phyloP scores from a whole-genome alignment of 1,284 basidiomycete species.

The Wallemia ichthyophaga region DNA sequence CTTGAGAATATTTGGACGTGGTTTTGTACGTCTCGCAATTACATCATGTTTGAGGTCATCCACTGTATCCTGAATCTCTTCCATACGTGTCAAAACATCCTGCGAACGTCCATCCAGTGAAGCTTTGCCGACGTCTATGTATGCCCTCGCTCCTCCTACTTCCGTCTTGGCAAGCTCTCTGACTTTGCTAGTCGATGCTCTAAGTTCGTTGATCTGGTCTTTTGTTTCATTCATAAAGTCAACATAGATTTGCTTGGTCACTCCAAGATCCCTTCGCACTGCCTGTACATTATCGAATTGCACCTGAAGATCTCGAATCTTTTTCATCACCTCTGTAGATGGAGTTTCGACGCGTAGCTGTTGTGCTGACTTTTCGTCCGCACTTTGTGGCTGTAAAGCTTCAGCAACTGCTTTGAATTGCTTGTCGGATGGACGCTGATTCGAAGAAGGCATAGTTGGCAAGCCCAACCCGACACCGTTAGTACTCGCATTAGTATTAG shows the following conservation, averaged over 20 bases:
- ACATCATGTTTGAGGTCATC: slow-evolving; percentile 79
- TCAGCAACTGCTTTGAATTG: slow-evolving; percentile 8
- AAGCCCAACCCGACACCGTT: slow-evolving; percentile 1
- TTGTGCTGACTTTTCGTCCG: neutral
- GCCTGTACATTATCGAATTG: slow-evolving; percentile 87
- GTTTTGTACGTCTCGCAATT: slow-evolving; percentile 57
- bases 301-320: slow-evolving; percentile 33
- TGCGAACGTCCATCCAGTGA: slow-evolving; percentile 67
- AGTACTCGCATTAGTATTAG: too few relatives aligned
- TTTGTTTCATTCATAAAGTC: slow-evolving; percentile 79
- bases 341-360: neutral
- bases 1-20: slow-evolving; percentile 41
- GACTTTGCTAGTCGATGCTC: slow-evolving; percentile 55
- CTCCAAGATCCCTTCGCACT: slow-evolving; percentile 64
- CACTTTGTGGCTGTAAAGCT: slow-evolving; percentile 23
- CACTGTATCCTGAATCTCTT: slow-evolving; percentile 74
- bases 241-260: slow-evolving; percentile 74
- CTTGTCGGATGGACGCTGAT: slow-evolving; percentile 5
- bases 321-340: neutral
- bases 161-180: slow-evolving; percentile 52
- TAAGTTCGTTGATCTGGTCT: slow-evolving; percentile 40
- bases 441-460: slow-evolving; percentile 1
- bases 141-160: slow-evolving; percentile 56
- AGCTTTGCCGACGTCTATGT: slow-evolving; percentile 69
- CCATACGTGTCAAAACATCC: slow-evolving; percentile 67